phyloP scores from a whole-genome alignment of 768 basidiomycete species.

The Pisolithus sp. region DNA sequence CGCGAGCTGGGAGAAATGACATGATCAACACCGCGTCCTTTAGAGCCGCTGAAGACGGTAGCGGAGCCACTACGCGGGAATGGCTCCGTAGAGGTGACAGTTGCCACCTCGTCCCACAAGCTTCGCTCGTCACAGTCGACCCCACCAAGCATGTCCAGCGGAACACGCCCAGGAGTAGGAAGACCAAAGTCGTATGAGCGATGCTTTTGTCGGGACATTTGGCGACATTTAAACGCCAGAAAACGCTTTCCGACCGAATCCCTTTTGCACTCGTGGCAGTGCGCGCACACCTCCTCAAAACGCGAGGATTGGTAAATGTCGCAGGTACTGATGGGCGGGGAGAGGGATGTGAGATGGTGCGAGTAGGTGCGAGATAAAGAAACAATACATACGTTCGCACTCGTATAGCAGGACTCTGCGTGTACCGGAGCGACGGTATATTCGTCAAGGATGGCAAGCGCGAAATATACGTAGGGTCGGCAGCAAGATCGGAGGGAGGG shows the following conservation, averaged over 20 bases:
- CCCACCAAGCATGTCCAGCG: conserved; percentile 3
- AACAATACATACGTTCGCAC: conserved; percentile 22
- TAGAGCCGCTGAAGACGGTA: neutral
- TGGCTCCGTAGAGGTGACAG: conserved; percentile 12
- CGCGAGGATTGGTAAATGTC: conserved; percentile 17
- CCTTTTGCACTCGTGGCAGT: conserved; percentile 24
- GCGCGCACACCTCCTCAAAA: conserved; percentile 16
- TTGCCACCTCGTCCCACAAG: conserved; percentile 25
- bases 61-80: conserved; percentile 12
- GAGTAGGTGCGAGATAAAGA: neutral
- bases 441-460: conserved; percentile 20
- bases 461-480: conserved; percentile 10
- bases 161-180: conserved; percentile 1
- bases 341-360: neutral
- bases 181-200: neutral
- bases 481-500: conserved; percentile 8
- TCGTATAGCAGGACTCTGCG: conserved; percentile 10
- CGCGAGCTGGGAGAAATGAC: conserved; percentile 3
- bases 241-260: conserved; percentile 23
- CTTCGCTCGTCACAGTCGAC: conserved; percentile 21
- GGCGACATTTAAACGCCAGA: conserved; percentile 15
- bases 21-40: neutral
- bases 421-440: conserved; percentile 17
- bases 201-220: conserved; percentile 5
- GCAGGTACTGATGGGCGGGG: conserved; percentile 13